These are phyloP conservation scores for Mycosarcoma mackinlayi DNA, from an alignment of 1,284 basidiomycete genomes.

Conservation along the genomic window DNA sequence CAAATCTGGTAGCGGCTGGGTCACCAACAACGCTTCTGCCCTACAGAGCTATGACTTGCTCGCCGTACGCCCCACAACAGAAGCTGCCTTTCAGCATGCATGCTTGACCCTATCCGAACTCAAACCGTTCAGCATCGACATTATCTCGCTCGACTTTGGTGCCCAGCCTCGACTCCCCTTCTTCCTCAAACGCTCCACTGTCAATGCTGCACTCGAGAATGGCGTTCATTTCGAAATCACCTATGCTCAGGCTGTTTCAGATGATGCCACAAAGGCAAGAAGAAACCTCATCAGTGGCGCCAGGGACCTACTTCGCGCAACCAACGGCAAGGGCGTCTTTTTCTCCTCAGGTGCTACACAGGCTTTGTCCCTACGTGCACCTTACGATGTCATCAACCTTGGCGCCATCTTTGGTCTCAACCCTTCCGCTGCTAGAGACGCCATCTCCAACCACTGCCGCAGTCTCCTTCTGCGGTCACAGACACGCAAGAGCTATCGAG, in stretches of 20 bases:
- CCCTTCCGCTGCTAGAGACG: conserved; percentile 52
- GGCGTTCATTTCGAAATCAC: conserved; percentile 84
- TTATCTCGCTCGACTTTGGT: conserved; percentile 82
- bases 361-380: conserved; percentile 55
- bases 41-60: conserved; percentile 78
- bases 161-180: conserved; percentile 80
- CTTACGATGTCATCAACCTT: conserved; percentile 65
- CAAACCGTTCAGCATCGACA: conserved; percentile 80
- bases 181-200: conserved; percentile 81
- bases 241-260: conserved; percentile 70
- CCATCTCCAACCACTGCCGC: conserved; percentile 51
- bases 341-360: conserved; percentile 55
- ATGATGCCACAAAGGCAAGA: conserved; percentile 36
- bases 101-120: conserved; percentile 84
- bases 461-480: conserved; percentile 54
- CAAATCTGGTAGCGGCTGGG: conserved; percentile 59
- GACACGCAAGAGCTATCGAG: conserved; percentile 56
- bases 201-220: conserved; percentile 82
- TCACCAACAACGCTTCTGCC: conserved; percentile 51
- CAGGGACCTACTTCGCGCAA: conserved; percentile 61
- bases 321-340: conserved; percentile 65
- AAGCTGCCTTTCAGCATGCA: conserved; percentile 78
- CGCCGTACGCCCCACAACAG: conserved; percentile 78
- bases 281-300: conserved; percentile 62
- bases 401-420: conserved; percentile 61